Evolutionary conservation across 371 early-diverging fungal genomes (phyloP), one percentile per base, ranked within the genome.

Genomic region (Catenaria anguillulae): DNA sequence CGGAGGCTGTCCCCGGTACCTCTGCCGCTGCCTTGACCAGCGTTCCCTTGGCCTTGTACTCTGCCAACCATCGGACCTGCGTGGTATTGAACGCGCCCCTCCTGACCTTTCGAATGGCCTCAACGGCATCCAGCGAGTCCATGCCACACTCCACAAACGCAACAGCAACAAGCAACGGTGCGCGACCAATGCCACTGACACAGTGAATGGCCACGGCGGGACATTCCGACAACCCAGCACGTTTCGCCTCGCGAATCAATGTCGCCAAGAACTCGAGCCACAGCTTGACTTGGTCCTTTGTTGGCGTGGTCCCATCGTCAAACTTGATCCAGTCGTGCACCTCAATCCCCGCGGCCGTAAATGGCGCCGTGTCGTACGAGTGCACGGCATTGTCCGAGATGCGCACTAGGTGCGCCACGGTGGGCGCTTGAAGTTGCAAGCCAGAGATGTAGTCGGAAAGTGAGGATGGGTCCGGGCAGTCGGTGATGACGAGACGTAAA

Each of bases 191-290:
- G 13, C 91, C 90, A 13, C 90, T 88, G 6, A 90, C 88, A 66
- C 91, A 90, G 66, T 90, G 90, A 3, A 89, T 85, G 2, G 88
- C 91, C 58, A 89, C 82, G 0, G 85, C 81, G 17, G 76, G 82
- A 1, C 15, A 8, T 10, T 29, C 52, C 6, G 3, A 0, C 33
- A 12, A 10, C 0, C 31, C 52, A 8, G 24, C 12, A 2, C 15
- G 1, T 4, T 8, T 31, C 33, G 52, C 31, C 2, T 8, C 52
- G 29, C 0, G 29, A 26, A 50, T 29, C 5, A 50, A 13, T 4
- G 1, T 19, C 5, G 15, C 31, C 42, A 58, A 21, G 21, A 58
- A 58, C 40, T 8, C 58, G 26, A 58, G n/a, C 58, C 58, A 58
- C 36, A 10, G 10, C 1, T 8, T 21, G 36, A 58, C 58, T 23